Evolutionary conservation across 257 asterid genomes (phyloP).

Genomic region (Rauvolfia tetraphylla): DNA sequence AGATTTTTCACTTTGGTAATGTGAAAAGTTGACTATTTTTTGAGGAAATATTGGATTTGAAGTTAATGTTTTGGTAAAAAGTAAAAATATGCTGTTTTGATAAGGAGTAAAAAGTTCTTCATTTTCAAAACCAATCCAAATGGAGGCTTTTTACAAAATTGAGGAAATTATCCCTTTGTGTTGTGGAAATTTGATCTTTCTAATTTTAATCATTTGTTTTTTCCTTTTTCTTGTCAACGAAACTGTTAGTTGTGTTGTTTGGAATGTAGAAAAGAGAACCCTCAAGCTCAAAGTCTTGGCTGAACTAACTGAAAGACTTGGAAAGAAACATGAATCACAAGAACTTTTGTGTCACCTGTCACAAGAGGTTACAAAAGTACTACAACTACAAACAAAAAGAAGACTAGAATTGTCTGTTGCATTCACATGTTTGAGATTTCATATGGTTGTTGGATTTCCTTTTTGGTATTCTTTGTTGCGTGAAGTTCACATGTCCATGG

Average conservation of each 20-base stretch:
- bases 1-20: no score
- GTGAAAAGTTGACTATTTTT: no score
- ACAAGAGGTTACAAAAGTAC: not conserved
- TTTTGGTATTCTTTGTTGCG: not conserved
- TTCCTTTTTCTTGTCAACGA: not conserved
- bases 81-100: no score
- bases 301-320: not conserved
- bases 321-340: not conserved
- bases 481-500: not conserved
- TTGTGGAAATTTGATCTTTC: not conserved
- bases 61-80: no score
- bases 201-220: not conserved
- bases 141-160: not conserved
- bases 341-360: not conserved
- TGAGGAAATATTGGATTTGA: no score
- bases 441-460: not conserved
- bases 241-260: not conserved
- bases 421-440: not conserved
- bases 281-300: not conserved
- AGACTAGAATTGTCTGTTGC: not conserved
- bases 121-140: no score
- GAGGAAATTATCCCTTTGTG: not conserved
- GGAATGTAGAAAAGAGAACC: not conserved
- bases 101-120: no score
- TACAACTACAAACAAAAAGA: not conserved